Conservation (phyloP, 1,284 basidiomycete genomes). For the Trametes versicolor region DNA sequence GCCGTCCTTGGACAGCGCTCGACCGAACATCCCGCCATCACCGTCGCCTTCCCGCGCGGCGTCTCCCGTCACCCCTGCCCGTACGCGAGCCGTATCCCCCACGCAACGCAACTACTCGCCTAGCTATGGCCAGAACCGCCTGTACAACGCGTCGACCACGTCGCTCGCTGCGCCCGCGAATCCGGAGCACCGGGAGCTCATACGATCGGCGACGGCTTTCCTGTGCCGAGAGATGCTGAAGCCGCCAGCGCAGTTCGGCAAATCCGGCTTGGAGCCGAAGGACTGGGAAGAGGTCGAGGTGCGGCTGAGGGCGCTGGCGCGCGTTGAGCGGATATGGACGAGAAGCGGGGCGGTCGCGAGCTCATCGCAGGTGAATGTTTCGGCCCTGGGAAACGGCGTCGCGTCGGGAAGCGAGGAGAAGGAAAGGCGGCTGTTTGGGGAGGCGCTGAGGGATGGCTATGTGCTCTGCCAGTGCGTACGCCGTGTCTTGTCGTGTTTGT, state of each 20-base stretch:
- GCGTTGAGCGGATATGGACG: constrained; percentile 80
- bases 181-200: constrained; percentile 67
- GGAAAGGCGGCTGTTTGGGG: constrained; percentile 76
- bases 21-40: constrained; percentile 33
- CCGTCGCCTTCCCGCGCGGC: constrained; percentile 39
- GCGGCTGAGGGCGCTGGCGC: constrained; percentile 64
- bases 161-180: constrained; percentile 56
- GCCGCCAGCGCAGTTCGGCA: constrained; percentile 59
- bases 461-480: constrained; percentile 85
- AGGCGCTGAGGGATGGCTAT: constrained; percentile 84
- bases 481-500: constrained; percentile 25
- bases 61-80: constrained; percentile 42
- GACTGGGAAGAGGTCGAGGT: constrained; percentile 82
- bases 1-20: constrained; percentile 45
- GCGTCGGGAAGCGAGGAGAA: constrained; percentile 73
- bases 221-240: constrained; percentile 72
- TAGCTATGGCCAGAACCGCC: constrained; percentile 50
- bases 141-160: constrained; percentile 61
- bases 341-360: constrained; percentile 57
- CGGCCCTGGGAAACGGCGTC: constrained; percentile 49
- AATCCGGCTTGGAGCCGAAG: constrained; percentile 54
- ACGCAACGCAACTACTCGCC: constrained; percentile 54
- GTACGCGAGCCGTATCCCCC: constrained; percentile 50
- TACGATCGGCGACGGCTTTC: constrained; percentile 67
- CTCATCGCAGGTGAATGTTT: constrained; percentile 52